These are phyloP conservation scores for Psilocybe subaeruginosa DNA, from an alignment of 768 basidiomycete genomes.

Conservation along the genomic window DNA sequence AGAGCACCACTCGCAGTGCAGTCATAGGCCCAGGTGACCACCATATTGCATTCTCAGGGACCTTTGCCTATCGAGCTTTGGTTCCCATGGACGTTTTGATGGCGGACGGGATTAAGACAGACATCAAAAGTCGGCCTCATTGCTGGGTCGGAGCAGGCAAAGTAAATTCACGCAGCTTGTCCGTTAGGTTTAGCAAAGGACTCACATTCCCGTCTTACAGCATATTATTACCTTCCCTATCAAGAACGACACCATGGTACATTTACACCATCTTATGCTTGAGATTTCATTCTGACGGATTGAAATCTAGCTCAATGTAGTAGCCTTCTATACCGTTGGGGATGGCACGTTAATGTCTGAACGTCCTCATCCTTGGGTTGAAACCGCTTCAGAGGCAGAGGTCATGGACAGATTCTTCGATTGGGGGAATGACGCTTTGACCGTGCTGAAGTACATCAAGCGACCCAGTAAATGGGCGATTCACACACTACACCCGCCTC, in stretches of 20 bases:
- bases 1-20: constrained; percentile 49
- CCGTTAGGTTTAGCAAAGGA: background rate
- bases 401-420: constrained; percentile 44
- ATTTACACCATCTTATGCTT: constrained; percentile 9
- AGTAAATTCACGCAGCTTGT: constrained; percentile 30
- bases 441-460: constrained; percentile 44
- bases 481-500: constrained; percentile 48
- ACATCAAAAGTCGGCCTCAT: constrained; percentile 35
- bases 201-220: constrained; percentile 27
- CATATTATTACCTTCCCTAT: constrained; percentile 59
- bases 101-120: constrained; percentile 44
- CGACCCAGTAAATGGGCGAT: constrained; percentile 56
- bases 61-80: constrained; percentile 52
- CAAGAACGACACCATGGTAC: constrained; percentile 41
- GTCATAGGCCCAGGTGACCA: constrained; percentile 50
- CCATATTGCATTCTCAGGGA: constrained; percentile 45
- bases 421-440: constrained; percentile 48
- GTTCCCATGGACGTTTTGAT: constrained; percentile 42
- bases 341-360: constrained; percentile 12
- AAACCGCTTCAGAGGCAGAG: constrained; percentile 41
- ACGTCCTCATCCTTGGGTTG: constrained; percentile 41
- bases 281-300: background rate
- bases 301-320: constrained; percentile 45
- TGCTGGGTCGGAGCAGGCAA: constrained; percentile 49
- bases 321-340: constrained; percentile 26